Percentiles rank a stretch among this genome's conserved stretches.
phyloP scores from a whole-genome alignment of 1,284 basidiomycete genomes.

The Rhodotorula glutinis region DNA sequence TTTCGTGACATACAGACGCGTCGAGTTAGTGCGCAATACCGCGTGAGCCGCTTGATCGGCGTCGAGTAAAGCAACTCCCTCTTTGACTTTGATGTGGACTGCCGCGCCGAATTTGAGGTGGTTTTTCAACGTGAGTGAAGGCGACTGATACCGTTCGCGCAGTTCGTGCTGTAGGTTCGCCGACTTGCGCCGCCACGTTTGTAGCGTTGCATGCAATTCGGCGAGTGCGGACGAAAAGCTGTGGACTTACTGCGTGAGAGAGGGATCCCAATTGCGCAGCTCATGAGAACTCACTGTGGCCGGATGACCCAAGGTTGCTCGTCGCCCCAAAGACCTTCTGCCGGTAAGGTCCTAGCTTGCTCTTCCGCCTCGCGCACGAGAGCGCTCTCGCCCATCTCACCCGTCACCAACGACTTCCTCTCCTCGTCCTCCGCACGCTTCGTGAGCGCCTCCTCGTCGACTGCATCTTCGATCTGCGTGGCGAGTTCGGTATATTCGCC shows the following conservation, averaged over 20 bases:
- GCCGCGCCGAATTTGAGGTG: constrained; percentile 21
- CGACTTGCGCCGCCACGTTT: constrained; percentile 36
- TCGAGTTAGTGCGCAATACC: constrained; percentile 12
- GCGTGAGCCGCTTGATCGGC: constrained; percentile 10
- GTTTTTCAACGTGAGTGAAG: constrained; percentile 14
- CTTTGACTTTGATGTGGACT: constrained; percentile 15
- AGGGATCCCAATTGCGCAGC: too few relatives aligned
- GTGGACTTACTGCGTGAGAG: not conserved
- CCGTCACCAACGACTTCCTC: constrained; percentile 38
- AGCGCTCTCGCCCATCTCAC: constrained; percentile 26
- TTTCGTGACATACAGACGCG: constrained; percentile 15
- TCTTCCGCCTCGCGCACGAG: constrained; percentile 17
- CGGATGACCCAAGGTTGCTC: constrained; percentile 60
- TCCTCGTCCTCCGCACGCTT: constrained; percentile 36
- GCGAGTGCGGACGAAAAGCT: constrained; percentile 68
- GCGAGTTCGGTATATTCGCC: constrained; percentile 59
- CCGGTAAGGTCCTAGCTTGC: not conserved
- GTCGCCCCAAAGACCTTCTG: constrained; percentile 28
- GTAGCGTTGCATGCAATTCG: constrained; percentile 55
- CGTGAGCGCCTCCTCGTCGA: constrained; percentile 51
- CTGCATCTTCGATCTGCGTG: constrained; percentile 59
- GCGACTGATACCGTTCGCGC: constrained; percentile 26
- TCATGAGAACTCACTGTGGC: constrained; percentile 58
- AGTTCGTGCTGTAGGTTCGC: constrained; percentile 43
- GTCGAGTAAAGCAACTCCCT: constrained; percentile 18